These are phyloP conservation scores for Paecilomyces dactylethromorphus DNA, from an alignment of 2,329 filamentous ascomycete genomes.

Conservation along the genomic window DNA sequence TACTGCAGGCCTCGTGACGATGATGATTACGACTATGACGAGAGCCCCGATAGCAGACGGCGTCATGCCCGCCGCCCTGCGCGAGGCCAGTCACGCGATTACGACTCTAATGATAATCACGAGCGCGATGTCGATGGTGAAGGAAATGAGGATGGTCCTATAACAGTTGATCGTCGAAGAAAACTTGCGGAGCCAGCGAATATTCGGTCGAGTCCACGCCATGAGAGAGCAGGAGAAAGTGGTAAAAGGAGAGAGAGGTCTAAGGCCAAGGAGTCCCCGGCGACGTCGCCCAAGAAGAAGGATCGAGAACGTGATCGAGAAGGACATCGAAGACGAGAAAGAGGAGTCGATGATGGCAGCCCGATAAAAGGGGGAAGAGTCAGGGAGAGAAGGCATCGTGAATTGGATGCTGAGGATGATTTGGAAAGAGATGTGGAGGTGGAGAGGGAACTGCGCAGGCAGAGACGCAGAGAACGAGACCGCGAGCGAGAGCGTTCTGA, in stretches of 20 bases:
- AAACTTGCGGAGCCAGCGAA: background rate
- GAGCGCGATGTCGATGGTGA: conserved; percentile 12
- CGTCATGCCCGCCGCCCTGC: conserved; percentile 4
- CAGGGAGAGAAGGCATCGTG: conserved; percentile 13
- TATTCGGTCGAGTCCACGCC: conserved; percentile 9
- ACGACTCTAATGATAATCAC: conserved; percentile 13
- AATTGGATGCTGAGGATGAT: conserved; percentile 6
- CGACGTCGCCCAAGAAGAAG: conserved; percentile 29
- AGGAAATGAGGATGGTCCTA: conserved; percentile 11
- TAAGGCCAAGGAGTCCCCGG: conserved; percentile 30
- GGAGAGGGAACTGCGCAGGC: conserved; percentile 12
- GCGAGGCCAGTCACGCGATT: conserved; percentile 15
- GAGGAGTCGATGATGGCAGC: conserved; percentile 23
- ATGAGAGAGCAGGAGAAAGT: conserved; percentile 2
- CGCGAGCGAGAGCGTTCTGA: conserved; percentile 7
- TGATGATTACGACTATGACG: conserved; percentile 1
- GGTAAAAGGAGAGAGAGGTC: conserved; percentile 16
- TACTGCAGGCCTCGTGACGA: conserved; percentile 1
- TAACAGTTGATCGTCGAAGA: conserved; percentile 5
- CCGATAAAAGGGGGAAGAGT: conserved; percentile 9
- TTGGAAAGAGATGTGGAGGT: conserved; percentile 16
- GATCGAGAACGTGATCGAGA: conserved; percentile 27
- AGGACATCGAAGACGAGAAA: conserved; percentile 20
- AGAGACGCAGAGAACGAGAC: conserved; percentile 16
- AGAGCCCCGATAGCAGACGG: conserved; percentile 7